Base-by-base conservation (phyloP, 2,329 filamentous ascomycete species). In the Trichoderma koningii region DNA sequence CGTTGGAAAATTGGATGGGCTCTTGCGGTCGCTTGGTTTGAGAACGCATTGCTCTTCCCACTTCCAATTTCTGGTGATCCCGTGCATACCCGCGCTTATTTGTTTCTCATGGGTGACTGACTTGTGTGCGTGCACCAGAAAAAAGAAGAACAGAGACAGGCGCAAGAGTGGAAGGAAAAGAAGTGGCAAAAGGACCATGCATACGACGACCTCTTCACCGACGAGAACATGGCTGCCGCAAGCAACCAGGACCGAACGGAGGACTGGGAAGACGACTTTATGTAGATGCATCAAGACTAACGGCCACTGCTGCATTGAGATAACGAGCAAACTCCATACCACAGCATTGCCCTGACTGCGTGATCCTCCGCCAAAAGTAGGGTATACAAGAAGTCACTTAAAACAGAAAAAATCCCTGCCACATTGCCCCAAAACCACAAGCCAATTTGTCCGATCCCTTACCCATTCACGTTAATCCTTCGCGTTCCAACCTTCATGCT, bases 121-220 rank as follows among this genome's bases (percentile, higher is more conserved):
- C 26, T 53, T 55, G 9, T 38, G 3, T 3, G 30, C n/a, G 10
- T 19, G 7, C 26, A 12, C 23, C 62, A 91, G 90, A 89, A 86
- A 78, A 93, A 93, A 75, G 89, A 93, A 75, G 91, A 95, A 72
- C 87, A 86, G 0, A 81, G 82, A 44, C 75, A 93, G 53, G 85
- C 88, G 56, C 89, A 92, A 76, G 92, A 97, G 80, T 85, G 92
- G 69, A 90, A 92, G 77, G 89, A 96, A 77, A 86, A 94, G 79
- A 96, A 96, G 77, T 96, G 88, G 84, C 92, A 96, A 78, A 95
- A 95, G 79, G 93, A 97, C n/a, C 94, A 99, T 78, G 94, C 93
- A 2, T 99, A 99, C 76, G 95, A 98, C 74, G 93, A 97, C 53
- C 78, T 97, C 62, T 93, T 97, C 76, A 87, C 85, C 5, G 92